Evolutionary conservation across 371 early-diverging fungal species (phyloP).

Genomic region (Cokeromyces recurvatus): DNA sequence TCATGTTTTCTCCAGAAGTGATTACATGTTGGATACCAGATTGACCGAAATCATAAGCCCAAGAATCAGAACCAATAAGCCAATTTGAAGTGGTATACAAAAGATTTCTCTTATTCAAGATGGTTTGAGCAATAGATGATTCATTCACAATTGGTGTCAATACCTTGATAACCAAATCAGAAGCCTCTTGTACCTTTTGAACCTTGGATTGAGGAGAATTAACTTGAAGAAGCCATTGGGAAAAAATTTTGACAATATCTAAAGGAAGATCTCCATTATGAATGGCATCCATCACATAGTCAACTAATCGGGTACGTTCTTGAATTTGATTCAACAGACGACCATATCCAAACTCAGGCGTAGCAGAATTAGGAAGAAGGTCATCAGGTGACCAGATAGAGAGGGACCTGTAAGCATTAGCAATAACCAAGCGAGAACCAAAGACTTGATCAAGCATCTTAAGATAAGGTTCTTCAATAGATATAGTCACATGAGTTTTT

Average conservation of each 20-base stretch:
- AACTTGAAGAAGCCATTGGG: slow-evolving; percentile 61
- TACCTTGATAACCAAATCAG: slow-evolving; percentile 22
- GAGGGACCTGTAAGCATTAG: slow-evolving; percentile 61
- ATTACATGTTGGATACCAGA: slow-evolving; percentile 88
- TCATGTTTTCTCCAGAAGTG: slow-evolving; percentile 77
- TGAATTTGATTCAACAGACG: slow-evolving; percentile 58
- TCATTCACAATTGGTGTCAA: slow-evolving; percentile 3
- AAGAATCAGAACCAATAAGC: slow-evolving; percentile 80
- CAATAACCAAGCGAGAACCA: slow-evolving; percentile 63
- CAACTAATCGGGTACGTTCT: slow-evolving; percentile 59
- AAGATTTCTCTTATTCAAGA: slow-evolving; percentile 36
- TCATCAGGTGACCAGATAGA: slow-evolving; percentile 36
- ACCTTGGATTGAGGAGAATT: slow-evolving; percentile 44
- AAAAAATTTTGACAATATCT: slow-evolving; percentile 52
- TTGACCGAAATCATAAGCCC: slow-evolving; percentile 80
- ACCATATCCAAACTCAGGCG: slow-evolving; percentile 85
- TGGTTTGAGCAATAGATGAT: slow-evolving; percentile 8
- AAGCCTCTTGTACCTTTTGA: slow-evolving; percentile 29
- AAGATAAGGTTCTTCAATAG: too few relatives aligned
- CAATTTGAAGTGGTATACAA: slow-evolving; percentile 68
- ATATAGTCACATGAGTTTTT: too few relatives aligned
- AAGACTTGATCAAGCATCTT: slow-evolving; percentile 74
- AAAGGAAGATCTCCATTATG: slow-evolving; percentile 44
- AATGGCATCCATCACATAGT: slow-evolving; percentile 47
- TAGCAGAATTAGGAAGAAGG: slow-evolving; percentile 33